These are phyloP conservation scores for Claviceps purpurea DNA, from an alignment of 2,329 filamentous ascomycete genomes.

Conservation along the genomic window DNA sequence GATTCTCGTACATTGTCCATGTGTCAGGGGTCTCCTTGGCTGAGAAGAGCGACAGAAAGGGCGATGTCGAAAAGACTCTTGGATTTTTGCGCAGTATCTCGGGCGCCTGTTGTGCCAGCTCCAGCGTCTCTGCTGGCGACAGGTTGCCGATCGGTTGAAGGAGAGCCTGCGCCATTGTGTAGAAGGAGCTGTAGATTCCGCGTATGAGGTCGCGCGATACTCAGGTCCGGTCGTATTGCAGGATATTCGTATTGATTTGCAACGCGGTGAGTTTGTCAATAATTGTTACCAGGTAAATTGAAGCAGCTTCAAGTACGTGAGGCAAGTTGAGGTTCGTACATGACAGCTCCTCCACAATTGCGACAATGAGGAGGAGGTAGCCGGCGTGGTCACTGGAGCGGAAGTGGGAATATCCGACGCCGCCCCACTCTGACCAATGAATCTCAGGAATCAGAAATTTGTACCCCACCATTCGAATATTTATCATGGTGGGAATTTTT, in stretches of 20 bases:
- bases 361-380: not conserved
- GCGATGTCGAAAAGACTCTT: slow-evolving; percentile 40
- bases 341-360: not conserved
- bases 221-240: not conserved
- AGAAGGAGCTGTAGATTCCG: not conserved
- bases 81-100: slow-evolving; percentile 39
- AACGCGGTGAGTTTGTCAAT: not conserved
- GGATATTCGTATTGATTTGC: not conserved
- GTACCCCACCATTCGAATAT: slow-evolving; percentile 1
- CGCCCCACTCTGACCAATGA: slow-evolving; percentile 1
- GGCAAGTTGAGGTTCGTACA: not conserved
- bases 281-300: not conserved
- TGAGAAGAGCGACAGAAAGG: slow-evolving; percentile 38
- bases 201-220: not conserved
- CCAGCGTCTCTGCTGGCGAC: slow-evolving; percentile 39
- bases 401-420: slow-evolving; percentile 4
- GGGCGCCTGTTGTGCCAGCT: slow-evolving; percentile 49
- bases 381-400: not conserved
- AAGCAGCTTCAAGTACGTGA: not conserved
- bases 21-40: slow-evolving; percentile 60
- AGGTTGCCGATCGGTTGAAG: slow-evolving; percentile 44
- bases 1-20: slow-evolving; percentile 78
- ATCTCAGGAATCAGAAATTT: not conserved
- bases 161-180: slow-evolving; percentile 36
- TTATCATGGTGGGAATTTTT: not conserved